Evolutionary conservation across 805 yeast species (phyloP).

Genomic region (Metschnikowia amazonensis): DNA sequence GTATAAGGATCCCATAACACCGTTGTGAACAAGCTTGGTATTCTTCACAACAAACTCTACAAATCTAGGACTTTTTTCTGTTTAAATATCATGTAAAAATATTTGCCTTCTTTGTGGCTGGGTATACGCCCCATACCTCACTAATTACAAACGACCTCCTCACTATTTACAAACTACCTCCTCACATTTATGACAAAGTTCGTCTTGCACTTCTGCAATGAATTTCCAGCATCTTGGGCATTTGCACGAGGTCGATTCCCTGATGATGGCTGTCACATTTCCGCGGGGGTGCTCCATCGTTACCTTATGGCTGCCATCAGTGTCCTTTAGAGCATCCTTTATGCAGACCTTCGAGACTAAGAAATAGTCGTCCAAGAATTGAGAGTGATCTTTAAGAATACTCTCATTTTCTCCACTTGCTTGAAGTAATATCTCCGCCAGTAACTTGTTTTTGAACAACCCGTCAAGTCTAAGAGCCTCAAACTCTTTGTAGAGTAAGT

Average conservation of each 20-base stretch:
- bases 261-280: slow-evolving; percentile 33
- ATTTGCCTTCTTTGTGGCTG: neutral
- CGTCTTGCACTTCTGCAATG: slow-evolving; percentile 47
- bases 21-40: neutral
- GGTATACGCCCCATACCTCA: neutral
- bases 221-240: slow-evolving; percentile 97
- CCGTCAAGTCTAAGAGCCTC: slow-evolving; percentile 57
- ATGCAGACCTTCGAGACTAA: slow-evolving; percentile 55
- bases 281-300: slow-evolving; percentile 17
- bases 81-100: neutral
- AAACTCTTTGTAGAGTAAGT: slow-evolving; percentile 45
- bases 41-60: neutral
- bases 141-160: slow-evolving; percentile 35
- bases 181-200: slow-evolving; percentile 65
- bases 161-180: slow-evolving; percentile 45
- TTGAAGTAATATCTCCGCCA: slow-evolving; percentile 41
- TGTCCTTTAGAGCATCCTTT: neutral
- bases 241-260: slow-evolving; percentile 48
- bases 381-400: slow-evolving; percentile 22
- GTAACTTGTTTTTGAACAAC: slow-evolving; percentile 55
- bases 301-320: neutral
- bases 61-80: neutral
- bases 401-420: slow-evolving; percentile 10
- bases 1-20: too few relatives aligned
- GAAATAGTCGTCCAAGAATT: slow-evolving; percentile 43